Percentiles rank a stretch among this genome's conserved stretches.
Conservation (phyloP, 371 early-diverging fungal species). For the Basidiobolus meristosporus region DNA sequence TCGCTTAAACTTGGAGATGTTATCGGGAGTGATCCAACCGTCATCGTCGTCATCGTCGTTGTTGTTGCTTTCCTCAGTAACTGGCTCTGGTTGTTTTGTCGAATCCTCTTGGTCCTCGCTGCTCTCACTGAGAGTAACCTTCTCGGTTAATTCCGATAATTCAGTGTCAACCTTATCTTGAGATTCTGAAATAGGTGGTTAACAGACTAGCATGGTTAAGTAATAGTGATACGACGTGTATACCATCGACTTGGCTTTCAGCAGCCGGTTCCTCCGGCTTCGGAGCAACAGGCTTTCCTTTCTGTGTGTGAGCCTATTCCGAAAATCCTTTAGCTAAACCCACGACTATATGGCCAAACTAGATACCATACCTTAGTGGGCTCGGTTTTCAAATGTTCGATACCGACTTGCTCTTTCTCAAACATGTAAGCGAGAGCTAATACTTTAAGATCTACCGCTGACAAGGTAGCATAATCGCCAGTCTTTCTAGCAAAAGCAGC, state of each 20-base stretch:
- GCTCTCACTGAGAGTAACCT: neutral
- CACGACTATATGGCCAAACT: too few species aligned
- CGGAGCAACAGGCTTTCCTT: too few species aligned
- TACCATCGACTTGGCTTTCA: too few species aligned
- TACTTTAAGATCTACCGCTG: slow-evolving; percentile 72
- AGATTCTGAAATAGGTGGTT: slow-evolving; percentile 4
- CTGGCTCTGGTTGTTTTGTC: slow-evolving; percentile 5
- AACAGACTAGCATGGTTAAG: too few species aligned
- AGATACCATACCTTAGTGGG: too few species aligned
- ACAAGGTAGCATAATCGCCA: slow-evolving; percentile 74
- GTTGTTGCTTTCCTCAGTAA: slow-evolving; percentile 12
- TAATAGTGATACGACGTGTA: too few species aligned
- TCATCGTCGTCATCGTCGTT: slow-evolving; percentile 43
- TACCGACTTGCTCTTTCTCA: slow-evolving; percentile 52
- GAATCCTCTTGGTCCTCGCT: neutral
- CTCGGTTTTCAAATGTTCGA: slow-evolving; percentile 32
- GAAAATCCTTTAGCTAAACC: too few species aligned
- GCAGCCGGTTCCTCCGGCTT: too few species aligned
- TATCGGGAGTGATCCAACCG: slow-evolving; percentile 90
- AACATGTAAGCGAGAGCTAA: slow-evolving; percentile 76
- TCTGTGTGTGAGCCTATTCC: too few species aligned
- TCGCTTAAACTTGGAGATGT: slow-evolving; percentile 47
- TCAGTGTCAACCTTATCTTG: too few species aligned
- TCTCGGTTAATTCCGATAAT: slow-evolving; percentile 2
- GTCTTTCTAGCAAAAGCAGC: slow-evolving; percentile 75